Percentiles rank a stretch among this genome's conserved stretches.
Evolutionary conservation across 192 early-diverging fungal species (phyloP).

Genomic region (Coemansia sp.): DNA sequence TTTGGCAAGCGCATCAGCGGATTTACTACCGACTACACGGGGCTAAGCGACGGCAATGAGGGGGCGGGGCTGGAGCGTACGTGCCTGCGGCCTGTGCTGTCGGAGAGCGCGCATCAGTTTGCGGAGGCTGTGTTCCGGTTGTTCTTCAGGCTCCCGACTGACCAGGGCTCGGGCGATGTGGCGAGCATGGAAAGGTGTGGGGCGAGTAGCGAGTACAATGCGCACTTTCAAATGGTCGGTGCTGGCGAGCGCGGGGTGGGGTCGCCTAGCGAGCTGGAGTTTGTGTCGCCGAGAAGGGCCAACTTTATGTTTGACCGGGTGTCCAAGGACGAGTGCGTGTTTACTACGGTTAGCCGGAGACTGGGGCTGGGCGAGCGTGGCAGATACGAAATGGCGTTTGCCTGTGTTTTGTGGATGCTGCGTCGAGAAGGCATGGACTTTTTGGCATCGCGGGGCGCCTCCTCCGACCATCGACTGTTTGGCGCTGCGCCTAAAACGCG

Average conservation of each 20-base stretch:
- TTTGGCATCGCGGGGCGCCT: not conserved
- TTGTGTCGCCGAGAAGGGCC: conserved; percentile 3
- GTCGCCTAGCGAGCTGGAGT: not conserved
- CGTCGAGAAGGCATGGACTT: not conserved
- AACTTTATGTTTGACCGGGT: not conserved
- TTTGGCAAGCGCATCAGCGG: not conserved
- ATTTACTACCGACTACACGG: not conserved
- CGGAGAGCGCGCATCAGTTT: not conserved
- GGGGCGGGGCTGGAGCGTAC: not conserved
- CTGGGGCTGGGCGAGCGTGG: not conserved
- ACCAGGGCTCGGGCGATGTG: not conserved
- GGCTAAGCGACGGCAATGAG: not conserved
- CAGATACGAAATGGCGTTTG: conserved; percentile 1
- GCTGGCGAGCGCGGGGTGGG: not conserved
- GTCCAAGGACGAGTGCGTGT: not conserved
- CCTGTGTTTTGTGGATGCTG: conserved; percentile 3
- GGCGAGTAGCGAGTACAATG: not conserved
- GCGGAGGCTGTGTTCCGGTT: not conserved
- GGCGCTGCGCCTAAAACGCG: not conserved
- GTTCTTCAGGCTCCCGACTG: not conserved
- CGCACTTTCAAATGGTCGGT: not conserved
- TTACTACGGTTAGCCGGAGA: not conserved
- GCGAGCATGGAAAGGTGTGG: not conserved
- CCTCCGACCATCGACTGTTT: not conserved
- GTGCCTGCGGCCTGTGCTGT: not conserved